Evolutionary conservation across 176 grass and related monocot species (phyloP), one percentile per base, ranked within the genome.

Genomic region (Luzula sylvatica): DNA sequence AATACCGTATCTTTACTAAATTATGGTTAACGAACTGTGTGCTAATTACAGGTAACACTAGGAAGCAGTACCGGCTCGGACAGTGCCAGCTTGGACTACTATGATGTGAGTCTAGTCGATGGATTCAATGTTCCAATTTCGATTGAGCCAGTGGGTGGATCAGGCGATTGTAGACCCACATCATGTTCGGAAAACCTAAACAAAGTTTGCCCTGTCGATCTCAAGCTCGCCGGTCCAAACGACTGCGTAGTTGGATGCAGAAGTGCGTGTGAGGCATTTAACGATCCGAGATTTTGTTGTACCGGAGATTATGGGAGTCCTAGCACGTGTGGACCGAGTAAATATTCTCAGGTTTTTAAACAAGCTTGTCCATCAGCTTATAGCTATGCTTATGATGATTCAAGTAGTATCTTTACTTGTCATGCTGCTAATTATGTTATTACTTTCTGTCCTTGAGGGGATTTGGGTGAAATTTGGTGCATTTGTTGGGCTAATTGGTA

Each of bases 101-200:
- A 96, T 55, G 84, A 96, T 39, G 74, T 96, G 3, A 96, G 90
- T 80, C 84, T 96, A 17, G 84, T 95, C 44, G 89, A 88, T 38
- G 74, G 73, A 5, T 83, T 87, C 74, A 85, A 85, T 46, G 50
- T 94, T 40, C 76, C 81, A 3, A 46, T 82, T 42, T 65, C 74
- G 48, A 3, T 85, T 6, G 66, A 75, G 52, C 81, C 82, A 1
- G 69, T 73, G 1, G 59, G 46, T 19, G 59, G 59, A 19, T n/a
- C 4, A 0, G 63, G 64, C 0, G 68, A 73, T 35, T 87, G 83
- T 65, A 65, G 32, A 24, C 8, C 53, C 9, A 67, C 69, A 1
- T 70, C 65, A 29, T 88, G 83, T 65, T 70, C 66, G 0, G 64
- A 46, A 20, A 57, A 88, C 74, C 25, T 88, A 25, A 88, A 87